Percentiles rank a stretch among this genome's conserved stretches.
These are phyloP conservation scores for Botrytis byssoidea DNA, from an alignment of 2,329 filamentous ascomycete genomes.

Conservation along the genomic window DNA sequence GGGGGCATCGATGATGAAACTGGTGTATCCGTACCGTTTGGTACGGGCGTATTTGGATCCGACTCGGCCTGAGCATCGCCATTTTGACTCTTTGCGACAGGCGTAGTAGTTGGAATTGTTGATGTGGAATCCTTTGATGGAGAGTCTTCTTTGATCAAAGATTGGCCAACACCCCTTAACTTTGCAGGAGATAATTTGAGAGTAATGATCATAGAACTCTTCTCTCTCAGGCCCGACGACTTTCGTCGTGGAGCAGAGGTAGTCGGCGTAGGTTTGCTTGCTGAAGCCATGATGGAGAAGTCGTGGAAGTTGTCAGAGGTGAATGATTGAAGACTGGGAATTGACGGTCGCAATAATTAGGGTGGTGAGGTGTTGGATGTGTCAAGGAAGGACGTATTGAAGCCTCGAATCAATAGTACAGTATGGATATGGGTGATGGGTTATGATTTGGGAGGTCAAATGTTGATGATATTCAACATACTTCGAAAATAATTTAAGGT, in stretches of 20 bases:
- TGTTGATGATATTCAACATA: conserved; percentile 11
- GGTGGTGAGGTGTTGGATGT: conserved; percentile 1
- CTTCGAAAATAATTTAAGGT: conserved; percentile 8
- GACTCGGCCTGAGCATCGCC: conserved; percentile 59
- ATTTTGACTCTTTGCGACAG: conserved; percentile 43
- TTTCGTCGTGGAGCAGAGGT: conserved; percentile 31
- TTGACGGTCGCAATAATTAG: conserved; percentile 17
- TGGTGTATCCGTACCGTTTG: conserved; percentile 50
- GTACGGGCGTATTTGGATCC: conserved; percentile 57
- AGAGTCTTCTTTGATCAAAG: conserved; percentile 44
- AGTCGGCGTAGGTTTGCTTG: conserved; percentile 27
- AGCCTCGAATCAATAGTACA: neutral
- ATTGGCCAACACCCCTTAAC: conserved; percentile 47
- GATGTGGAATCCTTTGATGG: conserved; percentile 45
- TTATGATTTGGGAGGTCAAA: conserved; percentile 8
- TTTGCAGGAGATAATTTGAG: conserved; percentile 52
- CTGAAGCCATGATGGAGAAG: conserved; percentile 31
- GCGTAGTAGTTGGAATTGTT: conserved; percentile 39
- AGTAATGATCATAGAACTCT: conserved; percentile 47
- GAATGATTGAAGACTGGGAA: neutral
- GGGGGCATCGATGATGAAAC: conserved; percentile 57
- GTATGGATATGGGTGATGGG: neutral
- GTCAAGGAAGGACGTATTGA: conserved; percentile 5
- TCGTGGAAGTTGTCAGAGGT: conserved; percentile 11
- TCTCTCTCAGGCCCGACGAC: conserved; percentile 29